These are phyloP conservation scores for Gastrodia elata DNA, from an alignment of 106 monocot species.

Conservation along the genomic window DNA sequence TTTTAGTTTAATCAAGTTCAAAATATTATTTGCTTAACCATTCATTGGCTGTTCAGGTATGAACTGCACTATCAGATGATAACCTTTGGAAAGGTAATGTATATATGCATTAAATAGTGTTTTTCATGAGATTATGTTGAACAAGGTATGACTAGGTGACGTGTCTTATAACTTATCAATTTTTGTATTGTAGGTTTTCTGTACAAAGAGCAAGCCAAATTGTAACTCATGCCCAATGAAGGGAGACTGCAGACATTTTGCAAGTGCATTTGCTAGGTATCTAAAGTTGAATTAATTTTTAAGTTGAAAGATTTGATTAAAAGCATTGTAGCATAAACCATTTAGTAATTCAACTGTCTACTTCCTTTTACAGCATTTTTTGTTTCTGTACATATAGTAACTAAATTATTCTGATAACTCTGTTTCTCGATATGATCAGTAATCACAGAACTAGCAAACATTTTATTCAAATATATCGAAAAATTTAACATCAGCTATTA, in stretches of 20 bases:
- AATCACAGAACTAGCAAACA: too few species aligned
- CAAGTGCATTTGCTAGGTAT: constrained; percentile 75
- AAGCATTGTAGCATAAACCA: neutral
- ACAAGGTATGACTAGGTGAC: neutral
- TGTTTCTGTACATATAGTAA: neutral
- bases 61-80: constrained; percentile 81
- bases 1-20: neutral
- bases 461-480: too few species aligned
- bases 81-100: constrained; percentile 67
- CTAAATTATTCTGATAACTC: neutral
- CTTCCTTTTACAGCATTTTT: neutral
- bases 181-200: constrained; percentile 50
- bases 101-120: neutral
- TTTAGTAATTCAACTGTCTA: neutral
- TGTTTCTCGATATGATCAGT: neutral
- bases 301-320: neutral
- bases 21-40: neutral
- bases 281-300: neutral
- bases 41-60: constrained; percentile 32
- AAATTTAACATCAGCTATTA: too few species aligned
- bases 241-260: constrained; percentile 76
- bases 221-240: constrained; percentile 73
- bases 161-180: constrained; percentile 9
- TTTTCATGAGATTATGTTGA: neutral
- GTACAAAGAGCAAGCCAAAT: constrained; percentile 78